These are phyloP conservation scores for Phytophthora pistaciae DNA, from an alignment of 352 stramenopile species.

Conservation along the genomic window DNA sequence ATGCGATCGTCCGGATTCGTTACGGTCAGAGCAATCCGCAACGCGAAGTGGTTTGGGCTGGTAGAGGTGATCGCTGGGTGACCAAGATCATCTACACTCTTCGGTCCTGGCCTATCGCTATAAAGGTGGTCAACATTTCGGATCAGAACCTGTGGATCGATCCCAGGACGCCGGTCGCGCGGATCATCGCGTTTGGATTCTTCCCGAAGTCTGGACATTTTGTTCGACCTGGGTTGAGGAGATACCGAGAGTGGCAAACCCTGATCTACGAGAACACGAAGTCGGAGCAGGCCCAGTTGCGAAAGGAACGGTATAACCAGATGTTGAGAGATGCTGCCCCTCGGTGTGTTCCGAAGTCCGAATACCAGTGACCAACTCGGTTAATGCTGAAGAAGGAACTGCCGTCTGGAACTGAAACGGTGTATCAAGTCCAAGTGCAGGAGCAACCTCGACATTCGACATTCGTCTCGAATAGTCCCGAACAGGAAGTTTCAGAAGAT, in stretches of 20 bases:
- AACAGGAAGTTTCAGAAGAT: too few species aligned
- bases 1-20: neutral
- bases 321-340: too few species aligned
- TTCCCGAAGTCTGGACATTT: neutral
- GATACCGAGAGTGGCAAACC: neutral
- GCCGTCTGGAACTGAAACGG: too few species aligned
- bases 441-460: too few species aligned
- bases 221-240: neutral
- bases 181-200: neutral
- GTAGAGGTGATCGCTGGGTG: neutral
- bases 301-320: too few species aligned
- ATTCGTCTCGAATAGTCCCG: too few species aligned
- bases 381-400: too few species aligned
- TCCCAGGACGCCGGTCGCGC: neutral
- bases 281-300: neutral
- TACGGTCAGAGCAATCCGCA: neutral
- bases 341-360: too few species aligned
- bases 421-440: too few species aligned
- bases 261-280: neutral
- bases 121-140: neutral
- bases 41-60: neutral
- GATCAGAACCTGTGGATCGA: neutral
- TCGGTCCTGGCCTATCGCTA: neutral
- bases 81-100: neutral
- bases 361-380: too few species aligned